Conservation (phyloP, 495 filamentous ascomycete genomes). For the Opeltia flavorubescens region DNA sequence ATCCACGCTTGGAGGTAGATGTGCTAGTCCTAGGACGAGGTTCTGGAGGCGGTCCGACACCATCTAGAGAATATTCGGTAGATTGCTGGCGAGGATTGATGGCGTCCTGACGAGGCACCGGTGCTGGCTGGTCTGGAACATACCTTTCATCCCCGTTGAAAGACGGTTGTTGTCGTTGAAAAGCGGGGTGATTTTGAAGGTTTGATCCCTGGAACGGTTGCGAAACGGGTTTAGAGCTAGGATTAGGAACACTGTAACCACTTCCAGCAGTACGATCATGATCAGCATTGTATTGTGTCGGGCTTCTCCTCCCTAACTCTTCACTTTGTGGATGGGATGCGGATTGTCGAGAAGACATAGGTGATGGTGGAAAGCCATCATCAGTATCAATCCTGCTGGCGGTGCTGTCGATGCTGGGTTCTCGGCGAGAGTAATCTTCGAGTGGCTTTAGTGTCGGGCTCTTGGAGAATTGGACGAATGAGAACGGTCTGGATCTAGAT, state of each 20-base stretch:
- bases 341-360: slow-evolving; percentile 12
- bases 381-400: slow-evolving; percentile 3
- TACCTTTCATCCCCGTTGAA: slow-evolving; percentile 15
- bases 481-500: background rate
- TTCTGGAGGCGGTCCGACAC: slow-evolving; percentile 17
- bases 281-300: slow-evolving; percentile 17
- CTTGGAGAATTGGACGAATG: background rate
- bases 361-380: slow-evolving; percentile 10
- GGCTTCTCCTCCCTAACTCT: slow-evolving; percentile 14
- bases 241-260: background rate
- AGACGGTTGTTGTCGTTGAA: slow-evolving; percentile 11
- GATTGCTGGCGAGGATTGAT: slow-evolving; percentile 22
- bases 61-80: slow-evolving; percentile 22
- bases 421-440: slow-evolving; percentile 5
- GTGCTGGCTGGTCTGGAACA: slow-evolving; percentile 17
- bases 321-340: slow-evolving; percentile 10
- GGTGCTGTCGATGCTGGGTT: slow-evolving; percentile 12
- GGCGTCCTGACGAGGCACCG: slow-evolving; percentile 15
- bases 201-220: slow-evolving; percentile 15
- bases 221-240: slow-evolving; percentile 18
- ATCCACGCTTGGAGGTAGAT: slow-evolving; percentile 10
- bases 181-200: slow-evolving; percentile 16
- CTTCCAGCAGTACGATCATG: background rate
- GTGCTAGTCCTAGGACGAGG: slow-evolving; percentile 2
- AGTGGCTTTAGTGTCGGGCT: background rate